phyloP scores from a whole-genome alignment of 306 rosid species.

The Castanopsis chinensis region DNA sequence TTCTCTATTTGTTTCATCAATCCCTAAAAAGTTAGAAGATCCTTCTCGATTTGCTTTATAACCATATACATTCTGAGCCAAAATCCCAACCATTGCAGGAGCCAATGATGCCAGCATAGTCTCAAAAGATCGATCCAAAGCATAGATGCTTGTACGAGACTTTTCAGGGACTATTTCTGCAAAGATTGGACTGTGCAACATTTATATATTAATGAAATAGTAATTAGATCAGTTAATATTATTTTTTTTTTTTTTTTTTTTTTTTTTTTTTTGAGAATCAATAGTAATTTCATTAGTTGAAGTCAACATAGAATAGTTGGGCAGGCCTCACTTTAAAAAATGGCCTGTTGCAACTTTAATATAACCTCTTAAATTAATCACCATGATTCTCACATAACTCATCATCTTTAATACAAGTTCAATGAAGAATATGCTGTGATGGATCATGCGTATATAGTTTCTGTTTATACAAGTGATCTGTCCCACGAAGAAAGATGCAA shows the following conservation, averaged over 20 bases:
- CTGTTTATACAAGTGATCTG: too few relatives aligned
- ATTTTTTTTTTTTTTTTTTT: too few relatives aligned
- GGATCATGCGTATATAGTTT: too few relatives aligned
- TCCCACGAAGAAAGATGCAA: too few relatives aligned
- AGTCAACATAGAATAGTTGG: not conserved
- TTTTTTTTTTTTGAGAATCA: too few relatives aligned
- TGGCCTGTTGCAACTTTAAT: too few relatives aligned
- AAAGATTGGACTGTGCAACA: constrained; percentile 75
- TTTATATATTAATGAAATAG: constrained; percentile 9
- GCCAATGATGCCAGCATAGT: constrained; percentile 67
- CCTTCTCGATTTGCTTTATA: constrained; percentile 59
- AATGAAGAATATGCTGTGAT: not conserved
- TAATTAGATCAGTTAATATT: not conserved
- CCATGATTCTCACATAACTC: too few relatives aligned
- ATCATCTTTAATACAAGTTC: too few relatives aligned
- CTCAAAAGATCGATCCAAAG: constrained; percentile 72
- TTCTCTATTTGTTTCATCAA: constrained; percentile 61
- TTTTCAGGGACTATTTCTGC: constrained; percentile 89
- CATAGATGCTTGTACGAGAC: constrained; percentile 74
- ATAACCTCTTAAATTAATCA: too few relatives aligned
- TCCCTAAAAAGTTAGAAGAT: constrained; percentile 38
- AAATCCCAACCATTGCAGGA: constrained; percentile 65
- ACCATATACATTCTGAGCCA: constrained; percentile 68
- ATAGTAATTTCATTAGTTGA: not conserved
- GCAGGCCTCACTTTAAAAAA: too few relatives aligned